Percentiles rank a stretch among this genome's conserved stretches.
Conservation (phyloP, 108 stramenopile genomes). For the Fistulifera pelliculosa region DNA sequence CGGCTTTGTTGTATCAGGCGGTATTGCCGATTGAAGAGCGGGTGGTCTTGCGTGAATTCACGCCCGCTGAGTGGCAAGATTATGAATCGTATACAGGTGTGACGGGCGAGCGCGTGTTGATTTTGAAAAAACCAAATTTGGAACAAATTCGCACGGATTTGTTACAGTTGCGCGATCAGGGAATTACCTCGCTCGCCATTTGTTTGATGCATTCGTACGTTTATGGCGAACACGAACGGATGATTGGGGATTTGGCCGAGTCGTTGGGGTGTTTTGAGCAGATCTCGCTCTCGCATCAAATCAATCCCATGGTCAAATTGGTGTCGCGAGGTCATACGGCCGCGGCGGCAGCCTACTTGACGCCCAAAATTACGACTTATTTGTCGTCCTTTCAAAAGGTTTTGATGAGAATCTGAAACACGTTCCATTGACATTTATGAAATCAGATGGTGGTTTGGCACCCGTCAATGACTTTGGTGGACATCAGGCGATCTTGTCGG, state of each 20-base stretch:
- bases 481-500: constrained; percentile 88
- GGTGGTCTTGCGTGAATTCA: constrained; percentile 65
- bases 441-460: constrained; percentile 95
- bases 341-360: constrained; percentile 94
- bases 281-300: constrained; percentile 77
- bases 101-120: constrained; percentile 74
- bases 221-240: constrained; percentile 78
- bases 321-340: constrained; percentile 91
- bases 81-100: constrained; percentile 43
- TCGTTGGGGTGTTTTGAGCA: constrained; percentile 85
- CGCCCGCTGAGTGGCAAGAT: constrained; percentile 28
- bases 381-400: constrained; percentile 75
- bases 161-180: constrained; percentile 49
- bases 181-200: constrained; percentile 83
- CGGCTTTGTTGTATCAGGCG: constrained; percentile 80
- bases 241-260: constrained; percentile 67
- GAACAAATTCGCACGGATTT: constrained; percentile 49
- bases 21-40: constrained; percentile 94
- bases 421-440: constrained; percentile 92
- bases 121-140: constrained; percentile 56
- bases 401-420: constrained; percentile 77
- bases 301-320: constrained; percentile 93
- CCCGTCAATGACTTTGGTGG: constrained; percentile 90
- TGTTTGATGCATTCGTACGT: constrained; percentile 82
- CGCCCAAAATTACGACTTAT: constrained; percentile 89